Percentiles rank a stretch among this genome's conserved stretches.
These are phyloP conservation scores for Talaromyces sp. DNA, from an alignment of 2,329 filamentous ascomycete species.

Conservation along the genomic window DNA sequence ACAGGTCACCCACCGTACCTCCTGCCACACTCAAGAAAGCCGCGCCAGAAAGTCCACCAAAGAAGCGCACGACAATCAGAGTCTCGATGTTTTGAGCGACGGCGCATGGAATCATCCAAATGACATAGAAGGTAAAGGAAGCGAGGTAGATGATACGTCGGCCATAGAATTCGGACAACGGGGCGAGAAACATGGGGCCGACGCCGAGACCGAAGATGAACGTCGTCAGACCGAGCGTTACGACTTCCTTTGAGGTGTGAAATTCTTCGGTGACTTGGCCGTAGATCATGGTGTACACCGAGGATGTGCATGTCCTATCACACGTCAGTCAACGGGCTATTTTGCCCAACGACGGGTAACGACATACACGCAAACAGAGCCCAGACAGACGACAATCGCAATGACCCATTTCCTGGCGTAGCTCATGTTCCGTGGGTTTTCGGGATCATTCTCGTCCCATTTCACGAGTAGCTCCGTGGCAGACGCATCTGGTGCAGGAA, in stretches of 20 bases:
- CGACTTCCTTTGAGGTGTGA: constrained; percentile 64
- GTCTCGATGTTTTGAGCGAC: constrained; percentile 78
- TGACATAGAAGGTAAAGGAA: constrained; percentile 69
- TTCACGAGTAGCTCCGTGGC: constrained; percentile 61
- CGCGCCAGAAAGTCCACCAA: constrained; percentile 50
- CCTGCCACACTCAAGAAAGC: constrained; percentile 67
- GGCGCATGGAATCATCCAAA: constrained; percentile 78
- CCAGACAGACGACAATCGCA: constrained; percentile 67
- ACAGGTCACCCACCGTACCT: constrained; percentile 60
- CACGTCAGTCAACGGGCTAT: constrained; percentile 10
- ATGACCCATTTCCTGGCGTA: constrained; percentile 72
- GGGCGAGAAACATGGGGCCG: constrained; percentile 61
- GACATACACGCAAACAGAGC: constrained; percentile 81
- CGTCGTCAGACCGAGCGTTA: constrained; percentile 73
- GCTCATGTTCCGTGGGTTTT: constrained; percentile 68
- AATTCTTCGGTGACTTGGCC: constrained; percentile 72
- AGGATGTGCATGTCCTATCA: constrained; percentile 71
- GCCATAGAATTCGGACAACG: constrained; percentile 74
- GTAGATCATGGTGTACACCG: constrained; percentile 86
- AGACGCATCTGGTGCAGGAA: constrained; percentile 18
- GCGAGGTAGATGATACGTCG: constrained; percentile 74
- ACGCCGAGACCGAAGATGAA: constrained; percentile 76
- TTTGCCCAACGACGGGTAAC: constrained; percentile 38
- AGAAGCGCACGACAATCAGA: constrained; percentile 72
- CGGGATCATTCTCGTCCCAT: constrained; percentile 72